Evolutionary conservation across 768 basidiomycete species (phyloP), one percentile per base, ranked within the genome.

Genomic region (Leccinum broughii): DNA sequence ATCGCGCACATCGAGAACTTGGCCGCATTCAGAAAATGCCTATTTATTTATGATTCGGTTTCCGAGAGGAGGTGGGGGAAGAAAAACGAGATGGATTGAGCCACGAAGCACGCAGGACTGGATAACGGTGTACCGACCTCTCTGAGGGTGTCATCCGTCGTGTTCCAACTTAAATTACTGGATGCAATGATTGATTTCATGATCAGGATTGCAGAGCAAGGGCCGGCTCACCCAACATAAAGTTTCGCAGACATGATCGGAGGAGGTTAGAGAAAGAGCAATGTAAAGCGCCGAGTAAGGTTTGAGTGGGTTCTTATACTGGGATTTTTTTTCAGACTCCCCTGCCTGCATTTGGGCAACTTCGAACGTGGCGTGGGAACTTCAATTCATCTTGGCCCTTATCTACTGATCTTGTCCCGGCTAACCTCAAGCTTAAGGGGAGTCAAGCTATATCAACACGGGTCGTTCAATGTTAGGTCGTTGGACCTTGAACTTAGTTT

Each of bases 1-100:
- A 72, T 66, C 63, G 78, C 83, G 72, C 73, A 85, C 83, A 79
- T 85, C 83, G 60, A 73, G 54, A 65, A 85, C 76, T 39, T 73
- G 55, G 60, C 83, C 83, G 68, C 65, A 80, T 14, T 70, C 51
- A 49, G 67, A 62, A 76, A 85, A 85, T 6, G 77, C 77, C 78
- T 81, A 30, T 63, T 26, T 52, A 51, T 59, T 48, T 13, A 54
- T 20, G 44, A 20, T 67, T 46, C 13, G 53, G 34, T 39, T 53
- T 24, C 3, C 2, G 48, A 32, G 28, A 30, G 59, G 62, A 55
- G 61, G 14, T n/a, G 59, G 62, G 54, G 58, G 14, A 55, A 34
- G 57, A 22, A 55, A 50, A 57, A 56, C 49, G 6, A 37, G 34
- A 55, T 13, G 37, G 48, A 56, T 57, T 68, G 55, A 64, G 64